Conservation (phyloP, 2,329 filamentous ascomycete genomes). For the Penicillium decumbens region DNA sequence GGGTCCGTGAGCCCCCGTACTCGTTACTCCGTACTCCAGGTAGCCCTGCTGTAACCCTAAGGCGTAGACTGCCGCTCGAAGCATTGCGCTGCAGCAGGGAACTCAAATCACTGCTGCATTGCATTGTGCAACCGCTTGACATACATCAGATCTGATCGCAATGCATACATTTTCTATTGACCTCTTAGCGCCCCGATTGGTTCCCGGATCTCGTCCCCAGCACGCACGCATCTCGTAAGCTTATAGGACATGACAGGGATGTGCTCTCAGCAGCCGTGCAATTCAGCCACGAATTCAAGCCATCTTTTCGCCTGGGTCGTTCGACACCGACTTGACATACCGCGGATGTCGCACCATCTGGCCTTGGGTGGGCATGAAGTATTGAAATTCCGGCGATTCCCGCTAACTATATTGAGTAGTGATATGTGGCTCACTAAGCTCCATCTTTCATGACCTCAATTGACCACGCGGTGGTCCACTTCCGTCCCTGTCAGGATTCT, state of each 20-base stretch:
- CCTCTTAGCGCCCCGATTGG: constrained; percentile 1
- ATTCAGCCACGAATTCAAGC: neutral
- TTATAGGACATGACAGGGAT: neutral
- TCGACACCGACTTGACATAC: neutral
- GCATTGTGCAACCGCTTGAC: neutral
- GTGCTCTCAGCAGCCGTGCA: neutral
- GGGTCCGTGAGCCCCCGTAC: neutral
- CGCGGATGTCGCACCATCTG: neutral
- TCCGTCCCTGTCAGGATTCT: neutral
- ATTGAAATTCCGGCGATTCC: neutral
- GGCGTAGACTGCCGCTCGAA: neutral
- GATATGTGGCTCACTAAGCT: neutral
- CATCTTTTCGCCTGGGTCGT: neutral
- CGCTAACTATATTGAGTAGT: neutral
- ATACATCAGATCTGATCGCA: constrained; percentile 15
- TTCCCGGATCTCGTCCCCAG: neutral
- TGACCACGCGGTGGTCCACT: neutral
- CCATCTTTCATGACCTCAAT: neutral
- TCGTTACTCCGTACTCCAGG: neutral
- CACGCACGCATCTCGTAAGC: constrained; percentile 1
- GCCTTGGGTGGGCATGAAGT: neutral
- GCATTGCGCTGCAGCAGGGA: neutral
- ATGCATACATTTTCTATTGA: constrained; percentile 7
- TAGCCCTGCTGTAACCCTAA: neutral
- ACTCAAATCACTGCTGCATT: neutral